Conservation (phyloP, 768 basidiomycete species). For the Megacollybia marginata region DNA sequence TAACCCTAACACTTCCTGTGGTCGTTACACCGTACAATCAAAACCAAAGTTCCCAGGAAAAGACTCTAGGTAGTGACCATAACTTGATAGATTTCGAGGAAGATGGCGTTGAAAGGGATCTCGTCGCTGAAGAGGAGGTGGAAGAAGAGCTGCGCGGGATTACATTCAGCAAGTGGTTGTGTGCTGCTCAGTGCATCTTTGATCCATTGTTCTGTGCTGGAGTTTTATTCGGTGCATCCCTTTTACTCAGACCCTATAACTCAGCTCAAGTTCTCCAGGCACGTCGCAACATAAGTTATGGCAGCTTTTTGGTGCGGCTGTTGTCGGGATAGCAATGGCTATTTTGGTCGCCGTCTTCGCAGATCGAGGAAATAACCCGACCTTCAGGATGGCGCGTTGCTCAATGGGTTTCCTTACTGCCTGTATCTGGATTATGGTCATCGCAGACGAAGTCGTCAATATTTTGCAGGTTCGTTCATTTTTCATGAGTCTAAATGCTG, state of each 20-base stretch:
- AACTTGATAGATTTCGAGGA: constrained; percentile 67
- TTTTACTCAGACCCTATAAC: background rate
- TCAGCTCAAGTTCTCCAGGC: constrained; percentile 24
- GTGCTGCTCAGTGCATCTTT: constrained; percentile 73
- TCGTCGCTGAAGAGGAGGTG: constrained; percentile 71
- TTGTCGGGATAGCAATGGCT: constrained; percentile 48
- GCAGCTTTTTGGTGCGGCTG: constrained; percentile 45
- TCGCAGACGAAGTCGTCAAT: constrained; percentile 92
- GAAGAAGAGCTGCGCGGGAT: constrained; percentile 63
- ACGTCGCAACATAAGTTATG: constrained; percentile 36
- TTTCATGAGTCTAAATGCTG: background rate
- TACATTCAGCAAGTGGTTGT: constrained; percentile 74
- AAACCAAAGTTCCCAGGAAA: constrained; percentile 29
- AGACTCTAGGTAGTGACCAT: constrained; percentile 28
- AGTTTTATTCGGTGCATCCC: constrained; percentile 68
- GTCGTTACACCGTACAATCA: constrained; percentile 56
- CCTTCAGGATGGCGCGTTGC: constrained; percentile 65
- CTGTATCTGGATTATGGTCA: constrained; percentile 97
- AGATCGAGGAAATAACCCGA: constrained; percentile 47
- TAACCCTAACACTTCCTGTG: constrained; percentile 90
- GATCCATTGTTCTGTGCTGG: constrained; percentile 73
- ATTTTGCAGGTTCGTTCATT: constrained; percentile 64
- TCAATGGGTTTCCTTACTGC: constrained; percentile 88
- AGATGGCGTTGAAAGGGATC: constrained; percentile 58
- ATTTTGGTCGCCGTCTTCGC: constrained; percentile 53